These are phyloP conservation scores for Pulicaria dysenterica DNA, from an alignment of 129 eudicot species.

Conservation along the genomic window DNA sequence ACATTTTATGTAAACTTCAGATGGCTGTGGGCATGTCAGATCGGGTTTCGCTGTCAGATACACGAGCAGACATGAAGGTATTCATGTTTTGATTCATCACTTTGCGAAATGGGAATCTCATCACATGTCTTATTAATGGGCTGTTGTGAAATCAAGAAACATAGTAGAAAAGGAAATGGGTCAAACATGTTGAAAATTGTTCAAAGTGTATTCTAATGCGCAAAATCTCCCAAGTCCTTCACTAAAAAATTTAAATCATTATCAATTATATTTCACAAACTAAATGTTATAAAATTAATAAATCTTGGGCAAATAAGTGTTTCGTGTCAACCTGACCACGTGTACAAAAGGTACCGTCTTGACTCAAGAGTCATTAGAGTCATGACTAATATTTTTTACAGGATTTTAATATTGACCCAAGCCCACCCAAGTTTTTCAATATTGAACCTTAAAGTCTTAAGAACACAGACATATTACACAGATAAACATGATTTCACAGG, in stretches of 20 bases:
- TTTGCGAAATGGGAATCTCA: neutral
- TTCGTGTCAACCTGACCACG: neutral
- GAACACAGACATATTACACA: neutral
- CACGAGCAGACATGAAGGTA: slow-evolving; percentile 87
- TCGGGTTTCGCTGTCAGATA: slow-evolving; percentile 64
- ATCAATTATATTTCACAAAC: neutral
- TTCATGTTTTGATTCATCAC: slow-evolving; percentile 21
- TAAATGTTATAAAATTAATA: neutral
- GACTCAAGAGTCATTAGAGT: slow-evolving; percentile 9
- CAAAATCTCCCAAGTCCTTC: neutral
- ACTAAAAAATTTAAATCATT: neutral
- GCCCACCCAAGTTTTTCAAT: neutral
- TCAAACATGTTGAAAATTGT: neutral
- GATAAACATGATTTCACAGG: neutral
- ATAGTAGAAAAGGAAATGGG: neutral
- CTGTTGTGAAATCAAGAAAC: neutral
- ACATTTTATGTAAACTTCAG: slow-evolving; percentile 47
- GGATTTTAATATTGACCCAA: too few relatives aligned
- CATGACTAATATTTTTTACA: neutral
- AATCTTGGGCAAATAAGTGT: slow-evolving; percentile 3
- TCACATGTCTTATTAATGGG: too few relatives aligned
- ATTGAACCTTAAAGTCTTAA: neutral
- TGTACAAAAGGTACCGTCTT: neutral
- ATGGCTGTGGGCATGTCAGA: slow-evolving; percentile 98
- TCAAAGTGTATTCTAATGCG: neutral